These are phyloP conservation scores for Rhexocercosporidium sp. DNA, from an alignment of 2,329 filamentous ascomycete species.

Conservation along the genomic window DNA sequence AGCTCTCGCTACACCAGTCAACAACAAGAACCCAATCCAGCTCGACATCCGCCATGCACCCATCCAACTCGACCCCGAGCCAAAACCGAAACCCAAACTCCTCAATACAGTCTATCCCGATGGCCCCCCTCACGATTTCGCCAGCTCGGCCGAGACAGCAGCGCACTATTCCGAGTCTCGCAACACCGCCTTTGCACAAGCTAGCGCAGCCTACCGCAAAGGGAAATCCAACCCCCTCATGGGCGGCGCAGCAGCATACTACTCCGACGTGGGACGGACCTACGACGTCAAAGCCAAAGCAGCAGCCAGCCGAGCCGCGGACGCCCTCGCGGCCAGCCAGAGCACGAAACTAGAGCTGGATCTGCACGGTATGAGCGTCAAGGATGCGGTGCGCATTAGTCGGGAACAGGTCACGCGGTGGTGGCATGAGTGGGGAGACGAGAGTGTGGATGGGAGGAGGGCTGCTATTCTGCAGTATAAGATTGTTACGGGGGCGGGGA, in stretches of 20 bases:
- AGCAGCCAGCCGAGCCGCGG: constrained; percentile 58
- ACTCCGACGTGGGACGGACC: constrained; percentile 72
- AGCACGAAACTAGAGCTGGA: constrained; percentile 69
- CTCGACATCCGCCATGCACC: constrained; percentile 40
- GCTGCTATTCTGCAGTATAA: constrained; percentile 59
- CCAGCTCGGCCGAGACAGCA: constrained; percentile 21
- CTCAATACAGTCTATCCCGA: constrained; percentile 21
- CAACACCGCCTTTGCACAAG: constrained; percentile 58
- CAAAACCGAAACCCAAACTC: constrained; percentile 12
- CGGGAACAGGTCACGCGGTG: constrained; percentile 69
- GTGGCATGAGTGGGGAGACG: constrained; percentile 76
- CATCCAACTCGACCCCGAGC: constrained; percentile 24
- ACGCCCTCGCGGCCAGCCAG: neutral
- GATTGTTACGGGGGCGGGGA: constrained; percentile 81
- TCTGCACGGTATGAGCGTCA: constrained; percentile 82
- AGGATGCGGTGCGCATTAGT: constrained; percentile 81
- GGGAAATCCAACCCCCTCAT: constrained; percentile 75
- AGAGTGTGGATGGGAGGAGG: constrained; percentile 40
- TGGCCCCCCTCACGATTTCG: constrained; percentile 19
- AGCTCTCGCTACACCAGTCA: constrained; percentile 48
- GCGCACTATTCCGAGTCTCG: constrained; percentile 26
- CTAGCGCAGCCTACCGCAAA: constrained; percentile 61
- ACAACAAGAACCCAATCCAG: constrained; percentile 31
- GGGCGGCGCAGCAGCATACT: constrained; percentile 77
- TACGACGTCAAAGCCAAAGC: constrained; percentile 61